Base-by-base conservation (phyloP, 331 rosid genomes). In the Malus hybrid region DNA sequence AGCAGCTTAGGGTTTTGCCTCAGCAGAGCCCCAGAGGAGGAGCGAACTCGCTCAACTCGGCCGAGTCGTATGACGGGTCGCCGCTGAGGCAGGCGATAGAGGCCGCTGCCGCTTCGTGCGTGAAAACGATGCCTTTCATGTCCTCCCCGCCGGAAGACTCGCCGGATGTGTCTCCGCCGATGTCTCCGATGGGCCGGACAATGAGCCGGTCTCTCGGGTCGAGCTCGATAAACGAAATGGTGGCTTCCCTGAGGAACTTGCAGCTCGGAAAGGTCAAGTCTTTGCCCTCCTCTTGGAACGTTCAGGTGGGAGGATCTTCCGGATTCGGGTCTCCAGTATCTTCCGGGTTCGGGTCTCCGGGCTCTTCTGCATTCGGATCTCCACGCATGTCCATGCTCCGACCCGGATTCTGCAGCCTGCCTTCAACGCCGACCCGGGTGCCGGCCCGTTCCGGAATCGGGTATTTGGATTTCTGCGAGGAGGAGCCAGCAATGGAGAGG, bases 41-140 rank as follows among this genome's bases (percentile, higher is more conserved):
- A 52, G 56, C 79, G 6, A 86, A 73, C 69, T 42, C 81, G 60
- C 71, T 78, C 15, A 82, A 70, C 76, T 79, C 92, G 5, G 52
- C 72, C 0, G 95, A 91, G 19, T 90, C 97, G 0, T 91, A 91
- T 3, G 98, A 93, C 8, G 97, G 98, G 1, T 91, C 97, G 20
- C 97, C 97, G 3, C 29, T 89, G 0, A 66, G 95, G 7, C 90
- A 85, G 10, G 82, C 86, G 6, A 72, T 87, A 0, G 93, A 85
- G 65, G 31, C 48, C 50, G 46, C 46, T 10, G 65, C 65, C 6
- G 85, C 84, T 0, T 76, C 87, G 2, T 68, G 81, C 7, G 67
- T 68, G 0, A 88, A 85, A 20, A 24, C 76, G 0, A 72, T 88
- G 42, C 80, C 91, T 6, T 90, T 85, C 27, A 1, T 90, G 73